These are phyloP conservation scores for Aspergillus floridensis DNA, from an alignment of 2,329 filamentous ascomycete species.

Conservation along the genomic window DNA sequence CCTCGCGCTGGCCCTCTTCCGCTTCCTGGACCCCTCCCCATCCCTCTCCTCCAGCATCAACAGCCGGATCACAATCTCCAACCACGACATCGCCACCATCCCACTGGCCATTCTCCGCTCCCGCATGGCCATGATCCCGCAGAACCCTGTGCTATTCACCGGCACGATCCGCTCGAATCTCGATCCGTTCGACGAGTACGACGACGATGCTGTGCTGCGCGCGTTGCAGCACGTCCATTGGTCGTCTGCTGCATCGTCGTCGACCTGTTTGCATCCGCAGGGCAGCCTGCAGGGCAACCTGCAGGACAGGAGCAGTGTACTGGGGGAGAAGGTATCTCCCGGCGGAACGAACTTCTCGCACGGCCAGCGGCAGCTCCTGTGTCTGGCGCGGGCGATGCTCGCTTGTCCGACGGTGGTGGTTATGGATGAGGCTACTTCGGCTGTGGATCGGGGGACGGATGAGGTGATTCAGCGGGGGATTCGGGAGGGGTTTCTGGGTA, in stretches of 20 bases:
- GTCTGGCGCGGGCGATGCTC: constrained; percentile 70
- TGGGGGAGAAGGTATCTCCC: constrained; percentile 52
- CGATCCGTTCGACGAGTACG: constrained; percentile 69
- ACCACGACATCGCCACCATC: constrained; percentile 70
- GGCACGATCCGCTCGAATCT: constrained; percentile 73
- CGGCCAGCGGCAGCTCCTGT: constrained; percentile 73
- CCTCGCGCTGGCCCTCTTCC: constrained; percentile 71
- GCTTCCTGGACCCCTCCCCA: constrained; percentile 64
- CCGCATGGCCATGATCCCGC: constrained; percentile 74
- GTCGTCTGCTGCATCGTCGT: not conserved
- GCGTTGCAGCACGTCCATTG: constrained; percentile 69
- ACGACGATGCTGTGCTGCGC: constrained; percentile 66
- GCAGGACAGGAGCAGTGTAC: too few relatives aligned
- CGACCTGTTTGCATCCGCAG: constrained; percentile 25
- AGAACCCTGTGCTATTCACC: constrained; percentile 77
- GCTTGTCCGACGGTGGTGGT: constrained; percentile 72
- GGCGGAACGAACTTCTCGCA: constrained; percentile 73
- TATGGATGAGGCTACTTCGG: constrained; percentile 73
- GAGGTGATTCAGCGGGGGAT: constrained; percentile 69
- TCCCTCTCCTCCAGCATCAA: too few relatives aligned
- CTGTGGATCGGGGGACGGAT: constrained; percentile 74
- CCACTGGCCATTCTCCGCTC: constrained; percentile 66
- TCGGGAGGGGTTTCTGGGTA: constrained; percentile 59
- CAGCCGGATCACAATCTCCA: constrained; percentile 64
- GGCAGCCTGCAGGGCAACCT: too few relatives aligned